phyloP scores from a whole-genome alignment of 306 rosid species.

The Sechiopsis laciniata region DNA sequence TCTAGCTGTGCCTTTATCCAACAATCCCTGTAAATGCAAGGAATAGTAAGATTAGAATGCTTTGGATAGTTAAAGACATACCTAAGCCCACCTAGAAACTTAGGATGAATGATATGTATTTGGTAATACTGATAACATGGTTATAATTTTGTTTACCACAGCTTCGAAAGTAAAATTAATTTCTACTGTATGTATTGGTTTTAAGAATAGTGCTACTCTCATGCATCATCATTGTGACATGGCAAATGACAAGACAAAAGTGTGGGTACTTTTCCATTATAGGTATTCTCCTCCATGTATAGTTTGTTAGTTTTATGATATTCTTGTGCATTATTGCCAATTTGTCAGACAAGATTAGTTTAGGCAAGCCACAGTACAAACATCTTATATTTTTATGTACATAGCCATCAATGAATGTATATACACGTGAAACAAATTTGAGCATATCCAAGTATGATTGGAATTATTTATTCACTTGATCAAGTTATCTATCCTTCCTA shows the following conservation, averaged over 20 bases:
- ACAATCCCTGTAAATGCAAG: too few relatives aligned
- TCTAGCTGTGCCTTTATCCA: too few relatives aligned
- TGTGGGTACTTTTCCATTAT: background rate
- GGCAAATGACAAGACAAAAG: background rate
- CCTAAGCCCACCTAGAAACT: too few relatives aligned
- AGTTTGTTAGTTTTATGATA: background rate
- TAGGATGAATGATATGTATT: too few relatives aligned
- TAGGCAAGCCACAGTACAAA: background rate
- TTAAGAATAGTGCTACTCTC: background rate
- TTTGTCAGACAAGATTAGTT: background rate
- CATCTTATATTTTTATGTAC: background rate
- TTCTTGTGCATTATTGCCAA: background rate
- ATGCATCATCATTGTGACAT: background rate
- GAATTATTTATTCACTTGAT: background rate
- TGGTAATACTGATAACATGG: too few relatives aligned
- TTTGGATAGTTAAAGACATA: too few relatives aligned
- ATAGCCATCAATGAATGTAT: background rate
- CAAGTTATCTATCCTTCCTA: slow-evolving; percentile 8
- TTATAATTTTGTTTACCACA: too few relatives aligned
- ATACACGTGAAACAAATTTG: background rate
- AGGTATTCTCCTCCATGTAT: background rate
- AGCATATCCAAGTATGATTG: background rate
- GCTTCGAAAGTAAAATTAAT: too few relatives aligned
- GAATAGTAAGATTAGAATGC: too few relatives aligned
- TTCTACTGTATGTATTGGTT: background rate